Evolutionary conservation across 2,329 filamentous ascomycete genomes (phyloP).

Genomic region (Aureobasidium sp.): DNA sequence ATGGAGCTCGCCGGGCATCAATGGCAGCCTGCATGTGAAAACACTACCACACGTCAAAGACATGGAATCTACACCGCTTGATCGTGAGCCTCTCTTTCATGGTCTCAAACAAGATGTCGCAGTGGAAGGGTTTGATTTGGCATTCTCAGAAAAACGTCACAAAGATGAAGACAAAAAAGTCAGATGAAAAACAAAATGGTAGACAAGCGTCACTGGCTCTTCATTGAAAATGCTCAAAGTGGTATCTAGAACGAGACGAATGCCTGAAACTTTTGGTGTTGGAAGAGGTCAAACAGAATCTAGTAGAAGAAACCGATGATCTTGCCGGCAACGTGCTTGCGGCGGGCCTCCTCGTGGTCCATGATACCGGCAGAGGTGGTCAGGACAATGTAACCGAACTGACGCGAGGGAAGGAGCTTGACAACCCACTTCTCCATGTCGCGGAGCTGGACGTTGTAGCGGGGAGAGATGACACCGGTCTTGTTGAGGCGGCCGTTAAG

Average conservation of each 20-base stretch:
- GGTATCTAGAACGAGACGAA: slow-evolving; percentile 17
- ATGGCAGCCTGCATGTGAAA: slow-evolving; percentile 8
- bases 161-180: not conserved
- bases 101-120: too few relatives aligned
- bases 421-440: slow-evolving; percentile 99
- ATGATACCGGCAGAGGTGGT: slow-evolving; percentile 99
- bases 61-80: not conserved
- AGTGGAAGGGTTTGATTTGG: not conserved
- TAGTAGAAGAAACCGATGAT: slow-evolving; percentile 99
- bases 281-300: slow-evolving; percentile 10
- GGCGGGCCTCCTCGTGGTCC: slow-evolving; percentile 99
- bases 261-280: slow-evolving; percentile 15
- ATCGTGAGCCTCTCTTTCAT: not conserved
- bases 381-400: slow-evolving; percentile 98
- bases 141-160: not conserved
- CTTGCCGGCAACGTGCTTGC: slow-evolving; percentile 99
- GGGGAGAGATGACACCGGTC: slow-evolving; percentile 97
- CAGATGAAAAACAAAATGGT: not conserved
- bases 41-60: not conserved
- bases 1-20: not conserved
- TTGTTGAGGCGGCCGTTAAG: slow-evolving; percentile 98
- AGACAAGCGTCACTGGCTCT: slow-evolving; percentile 14
- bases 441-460: slow-evolving; percentile 97
- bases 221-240: slow-evolving; percentile 15
- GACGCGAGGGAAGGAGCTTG: slow-evolving; percentile 97